Percentiles rank a stretch among this genome's conserved stretches.
phyloP scores from a whole-genome alignment of 352 stramenopile genomes.

The Phytopythium montanum region DNA sequence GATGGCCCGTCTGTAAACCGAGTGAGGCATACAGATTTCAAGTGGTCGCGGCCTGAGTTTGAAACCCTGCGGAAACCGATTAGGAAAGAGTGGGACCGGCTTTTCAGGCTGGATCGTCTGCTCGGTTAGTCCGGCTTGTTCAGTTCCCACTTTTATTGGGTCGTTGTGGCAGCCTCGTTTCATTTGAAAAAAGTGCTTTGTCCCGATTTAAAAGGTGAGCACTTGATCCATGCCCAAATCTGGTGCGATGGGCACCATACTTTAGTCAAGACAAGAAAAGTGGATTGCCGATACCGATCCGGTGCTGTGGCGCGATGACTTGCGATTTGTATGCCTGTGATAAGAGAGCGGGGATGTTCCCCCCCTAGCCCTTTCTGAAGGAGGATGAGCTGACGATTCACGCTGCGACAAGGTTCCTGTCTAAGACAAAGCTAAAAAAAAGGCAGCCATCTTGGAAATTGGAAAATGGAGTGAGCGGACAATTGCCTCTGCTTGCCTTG shows the following conservation, averaged over 20 bases:
- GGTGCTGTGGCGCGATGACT: background rate
- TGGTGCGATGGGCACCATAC: background rate
- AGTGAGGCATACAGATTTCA: background rate
- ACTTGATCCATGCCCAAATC: background rate
- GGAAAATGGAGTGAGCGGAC: too few relatives aligned
- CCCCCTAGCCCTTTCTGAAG: conserved; percentile 10
- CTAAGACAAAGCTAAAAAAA: too few relatives aligned
- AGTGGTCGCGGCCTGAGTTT: background rate
- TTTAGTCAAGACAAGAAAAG: background rate
- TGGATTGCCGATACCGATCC: background rate
- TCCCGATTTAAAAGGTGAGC: too few relatives aligned
- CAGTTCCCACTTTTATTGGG: too few relatives aligned
- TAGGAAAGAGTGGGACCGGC: background rate
- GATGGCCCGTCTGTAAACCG: background rate
- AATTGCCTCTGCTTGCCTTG: too few relatives aligned
- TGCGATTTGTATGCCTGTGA: background rate
- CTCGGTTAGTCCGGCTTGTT: background rate
- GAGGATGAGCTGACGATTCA: background rate
- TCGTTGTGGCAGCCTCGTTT: too few relatives aligned
- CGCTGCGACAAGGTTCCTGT: conserved; percentile 7
- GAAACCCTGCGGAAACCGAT: conserved; percentile 1
- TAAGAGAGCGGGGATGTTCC: conserved; percentile 4
- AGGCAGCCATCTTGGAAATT: background rate
- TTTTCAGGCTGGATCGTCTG: conserved; percentile 3
- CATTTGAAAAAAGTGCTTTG: too few relatives aligned